Base-by-base conservation (phyloP, 73 alveolate species). In the Breviolum minutum region DNA sequence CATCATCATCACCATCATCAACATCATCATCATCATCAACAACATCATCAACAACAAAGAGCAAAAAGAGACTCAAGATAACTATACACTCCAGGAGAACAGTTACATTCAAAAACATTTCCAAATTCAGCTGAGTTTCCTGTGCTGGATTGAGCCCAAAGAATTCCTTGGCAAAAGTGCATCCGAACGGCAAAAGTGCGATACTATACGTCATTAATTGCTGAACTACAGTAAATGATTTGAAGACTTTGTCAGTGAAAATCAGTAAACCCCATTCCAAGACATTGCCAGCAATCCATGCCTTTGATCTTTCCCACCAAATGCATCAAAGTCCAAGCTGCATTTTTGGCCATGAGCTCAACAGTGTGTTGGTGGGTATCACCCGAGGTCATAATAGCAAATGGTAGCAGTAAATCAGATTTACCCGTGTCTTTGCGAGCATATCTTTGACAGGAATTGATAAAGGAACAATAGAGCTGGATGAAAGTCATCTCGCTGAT, bases 331-430 rank as follows among this genome's bases (percentile, higher is more conserved):
- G 14, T 60, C 87, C 77, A 24, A 73, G 97, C 77, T 8, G 40
- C 97, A 68, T 99, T 95, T 32, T 99, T 89, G 62, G 99, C 99
- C 76, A 99, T 95, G 63, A 99, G 96, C 87, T 99, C 86, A 17
- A 99, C 99, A n/a, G 99, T 99, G 77, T 99, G 92, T 26, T 96
- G 99, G 86, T 99, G 99, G 29, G 99, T 99, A 98, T 99, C 99
- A 64, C 99, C 99, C n/a, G 99, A 99, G 27, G 99, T 99, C 99
- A 99, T 99, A 22, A 99, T 99, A 22, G 99, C 99, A 69, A 99
- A 99, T 17, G 99, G 99, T 76, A 99, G 99, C 95, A 95, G 80
- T 87, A 99, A 98, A 70, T 99, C 91, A 93, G 99, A 90, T 88
- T 99, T 91, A 40, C 99, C 99, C 4, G 99, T 86, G 54, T 61